Base-by-base conservation (phyloP, 2,329 filamentous ascomycete species). In the Apiospora koreana region DNA sequence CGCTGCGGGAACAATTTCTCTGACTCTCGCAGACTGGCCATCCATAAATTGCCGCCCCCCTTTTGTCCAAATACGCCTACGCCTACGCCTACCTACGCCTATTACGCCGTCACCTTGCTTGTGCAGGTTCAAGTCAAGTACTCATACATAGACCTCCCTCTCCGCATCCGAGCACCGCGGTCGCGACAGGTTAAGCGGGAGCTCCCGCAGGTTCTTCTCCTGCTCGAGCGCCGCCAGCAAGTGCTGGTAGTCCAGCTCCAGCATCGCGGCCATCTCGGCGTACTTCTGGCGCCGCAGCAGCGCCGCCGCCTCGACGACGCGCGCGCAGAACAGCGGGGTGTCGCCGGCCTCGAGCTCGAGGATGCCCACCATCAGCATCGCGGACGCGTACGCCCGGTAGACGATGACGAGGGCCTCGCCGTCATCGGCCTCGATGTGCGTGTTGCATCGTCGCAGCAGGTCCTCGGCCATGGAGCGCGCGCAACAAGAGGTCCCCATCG, bases 81-180 rank as follows among this genome's bases (percentile, higher is more conserved):
- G 38, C 38, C 38, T 41, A 12, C 38, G 38, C n/a, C 38, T 41
- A 10, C 38, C 38, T 41, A 12, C 38, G 14, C 41, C 41, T 35
- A 43, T 16, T 43, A 43, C n/a, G n/a, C n/a, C n/a, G n/a, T n/a
- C n/a, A n/a, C n/a, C n/a, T n/a, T n/a, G n/a, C n/a, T n/a, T n/a
- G n/a, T n/a, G n/a, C n/a, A n/a, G 14, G 41, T 16, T 2, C 8
- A 62, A n/a, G n/a, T n/a, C 10, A n/a, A 1, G 1, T 4, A 8
- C 9, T 62, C 54, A 38, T 2, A 62, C 28, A n/a, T 62, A 62
- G 0, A 62, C 31, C 10, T 62, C 54, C 31, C 54, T 62, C 31
- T 62, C 54, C 54, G 54, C 54, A 62, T 62, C 54, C 54, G 54
- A 62, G 31, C 54, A 62, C 31, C 54, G 31, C 31, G 54, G 54